Conservation (phyloP, 345 rosid species). For the Boechera divaricarpa region DNA sequence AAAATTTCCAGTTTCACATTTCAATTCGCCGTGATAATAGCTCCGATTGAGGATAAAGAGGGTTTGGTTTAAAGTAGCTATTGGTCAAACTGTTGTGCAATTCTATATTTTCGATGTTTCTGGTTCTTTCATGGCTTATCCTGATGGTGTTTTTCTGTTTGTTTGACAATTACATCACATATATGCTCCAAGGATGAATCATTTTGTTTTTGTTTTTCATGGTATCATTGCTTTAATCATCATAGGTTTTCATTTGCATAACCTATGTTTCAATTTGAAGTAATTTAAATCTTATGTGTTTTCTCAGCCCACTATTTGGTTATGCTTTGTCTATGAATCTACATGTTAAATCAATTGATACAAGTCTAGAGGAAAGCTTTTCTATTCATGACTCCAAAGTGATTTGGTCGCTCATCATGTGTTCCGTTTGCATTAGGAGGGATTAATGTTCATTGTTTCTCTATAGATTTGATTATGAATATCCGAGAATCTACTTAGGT, state of each 20-base stretch:
- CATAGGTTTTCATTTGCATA: too few species aligned
- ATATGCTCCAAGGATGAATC: too few species aligned
- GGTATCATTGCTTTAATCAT: too few species aligned
- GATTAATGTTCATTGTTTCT: background rate
- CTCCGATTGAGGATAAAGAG: background rate
- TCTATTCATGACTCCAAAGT: background rate
- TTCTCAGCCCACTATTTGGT: background rate
- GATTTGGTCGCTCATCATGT: background rate
- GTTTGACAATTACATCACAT: background rate
- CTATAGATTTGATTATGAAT: background rate
- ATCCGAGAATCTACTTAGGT: background rate
- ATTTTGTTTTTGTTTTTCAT: too few species aligned
- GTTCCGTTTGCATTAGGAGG: constrained; percentile 16
- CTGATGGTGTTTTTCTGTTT: background rate
- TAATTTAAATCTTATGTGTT: too few species aligned
- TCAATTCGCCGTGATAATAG: too few species aligned
- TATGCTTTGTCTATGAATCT: constrained; percentile 13
- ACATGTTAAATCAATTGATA: background rate
- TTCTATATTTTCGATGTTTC: background rate
- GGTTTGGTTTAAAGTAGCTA: constrained; percentile 1
- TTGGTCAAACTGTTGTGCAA: background rate
- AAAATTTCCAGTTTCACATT: too few species aligned
- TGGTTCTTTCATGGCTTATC: background rate
- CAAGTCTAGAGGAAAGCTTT: background rate
- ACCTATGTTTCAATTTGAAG: too few species aligned